phyloP scores from a whole-genome alignment of 1,284 basidiomycete genomes.

The Hemileia vastatrix region DNA sequence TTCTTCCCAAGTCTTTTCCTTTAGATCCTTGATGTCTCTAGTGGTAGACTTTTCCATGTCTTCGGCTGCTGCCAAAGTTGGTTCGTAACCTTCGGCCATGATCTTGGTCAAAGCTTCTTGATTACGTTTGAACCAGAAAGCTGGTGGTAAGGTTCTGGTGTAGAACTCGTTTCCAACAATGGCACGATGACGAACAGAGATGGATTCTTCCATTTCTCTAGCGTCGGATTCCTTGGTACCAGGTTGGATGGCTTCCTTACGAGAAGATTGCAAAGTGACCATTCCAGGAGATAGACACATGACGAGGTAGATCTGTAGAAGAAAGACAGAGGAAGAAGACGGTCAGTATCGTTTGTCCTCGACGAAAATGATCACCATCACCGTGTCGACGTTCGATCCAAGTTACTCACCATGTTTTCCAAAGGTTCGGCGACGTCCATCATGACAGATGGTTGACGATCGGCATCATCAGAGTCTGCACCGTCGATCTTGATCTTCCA shows the following conservation, averaged over 20 bases:
- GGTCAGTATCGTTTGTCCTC: background rate
- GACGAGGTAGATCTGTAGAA: conserved; percentile 31
- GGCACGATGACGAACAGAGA: conserved; percentile 36
- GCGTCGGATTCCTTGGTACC: conserved; percentile 35
- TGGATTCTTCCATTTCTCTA: conserved; percentile 34
- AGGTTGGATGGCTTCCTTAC: conserved; percentile 37
- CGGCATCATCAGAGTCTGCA: conserved; percentile 32
- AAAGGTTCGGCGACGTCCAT: conserved; percentile 36
- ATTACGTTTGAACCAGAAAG: conserved; percentile 40
- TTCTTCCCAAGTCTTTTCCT: conserved; percentile 40
- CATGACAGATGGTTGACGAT: conserved; percentile 34
- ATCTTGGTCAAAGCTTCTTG: conserved; percentile 35
- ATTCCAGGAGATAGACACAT: conserved; percentile 37
- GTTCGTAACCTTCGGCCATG: conserved; percentile 33
- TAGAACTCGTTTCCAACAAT: conserved; percentile 37
- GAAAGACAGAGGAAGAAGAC: background rate
- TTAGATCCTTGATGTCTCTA: conserved; percentile 36
- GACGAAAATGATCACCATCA: background rate
- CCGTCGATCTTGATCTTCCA: conserved; percentile 38
- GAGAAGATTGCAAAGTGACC: conserved; percentile 32
- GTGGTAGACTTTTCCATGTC: conserved; percentile 29
- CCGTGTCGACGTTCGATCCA: background rate
- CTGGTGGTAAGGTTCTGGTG: conserved; percentile 34
- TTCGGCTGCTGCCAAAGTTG: conserved; percentile 32
- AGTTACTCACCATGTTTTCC: conserved; percentile 30